These are phyloP conservation scores for Pyricularia pennisetigena DNA, from an alignment of 2,329 filamentous ascomycete species.

Conservation along the genomic window DNA sequence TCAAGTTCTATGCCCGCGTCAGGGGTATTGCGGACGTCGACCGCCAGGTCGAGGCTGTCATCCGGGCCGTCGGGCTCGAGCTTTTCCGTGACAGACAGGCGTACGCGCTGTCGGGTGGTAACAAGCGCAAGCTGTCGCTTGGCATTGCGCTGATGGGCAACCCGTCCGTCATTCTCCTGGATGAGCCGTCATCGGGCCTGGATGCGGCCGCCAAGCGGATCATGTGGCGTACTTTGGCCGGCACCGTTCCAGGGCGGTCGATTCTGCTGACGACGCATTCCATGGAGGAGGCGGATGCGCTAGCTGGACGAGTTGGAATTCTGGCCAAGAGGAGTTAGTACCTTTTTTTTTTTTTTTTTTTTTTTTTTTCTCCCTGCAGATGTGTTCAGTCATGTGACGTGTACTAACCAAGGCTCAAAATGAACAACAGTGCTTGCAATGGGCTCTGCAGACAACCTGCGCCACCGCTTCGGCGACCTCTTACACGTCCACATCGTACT, in stretches of 20 bases:
- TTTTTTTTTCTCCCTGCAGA: background rate
- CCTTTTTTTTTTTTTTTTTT: background rate
- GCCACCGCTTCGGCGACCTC: slow-evolving; percentile 65
- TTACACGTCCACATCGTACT: slow-evolving; percentile 78
- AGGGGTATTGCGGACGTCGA: slow-evolving; percentile 67
- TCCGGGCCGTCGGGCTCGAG: slow-evolving; percentile 70
- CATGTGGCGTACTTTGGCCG: slow-evolving; percentile 81
- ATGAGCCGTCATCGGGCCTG: slow-evolving; percentile 82
- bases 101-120: slow-evolving; percentile 73
- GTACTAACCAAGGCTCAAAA: background rate
- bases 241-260: slow-evolving; percentile 66
- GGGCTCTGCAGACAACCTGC: slow-evolving; percentile 63
- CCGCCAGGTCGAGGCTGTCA: slow-evolving; percentile 67
- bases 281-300: slow-evolving; percentile 90
- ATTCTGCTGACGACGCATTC: slow-evolving; percentile 85
- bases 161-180: slow-evolving; percentile 74
- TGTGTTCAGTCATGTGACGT: background rate
- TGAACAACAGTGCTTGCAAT: slow-evolving; percentile 63
- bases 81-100: slow-evolving; percentile 68
- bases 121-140: slow-evolving; percentile 84
- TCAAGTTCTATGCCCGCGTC: slow-evolving; percentile 78
- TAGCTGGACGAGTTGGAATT: slow-evolving; percentile 77
- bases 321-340: slow-evolving; percentile 51
- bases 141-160: slow-evolving; percentile 92
- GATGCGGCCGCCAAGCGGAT: slow-evolving; percentile 84